Percentiles rank a stretch among this genome's conserved stretches.
Conservation (phyloP, 495 filamentous ascomycete species). For the Achaetomiella virescens region DNA sequence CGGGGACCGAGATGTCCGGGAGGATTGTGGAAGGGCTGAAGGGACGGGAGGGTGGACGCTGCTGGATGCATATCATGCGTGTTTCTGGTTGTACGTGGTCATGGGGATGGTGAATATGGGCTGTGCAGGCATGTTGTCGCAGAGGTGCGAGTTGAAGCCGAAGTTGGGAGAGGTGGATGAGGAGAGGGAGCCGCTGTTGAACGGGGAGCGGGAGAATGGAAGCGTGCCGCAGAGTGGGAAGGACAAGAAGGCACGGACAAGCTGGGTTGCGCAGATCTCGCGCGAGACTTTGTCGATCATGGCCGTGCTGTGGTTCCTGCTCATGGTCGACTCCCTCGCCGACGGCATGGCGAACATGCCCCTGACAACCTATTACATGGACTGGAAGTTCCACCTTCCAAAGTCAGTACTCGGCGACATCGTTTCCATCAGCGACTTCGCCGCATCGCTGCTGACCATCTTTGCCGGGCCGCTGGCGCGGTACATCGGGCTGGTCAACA, state of each 20-base stretch:
- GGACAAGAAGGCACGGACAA: not conserved
- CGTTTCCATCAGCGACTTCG: constrained; percentile 31
- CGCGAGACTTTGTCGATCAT: constrained; percentile 53
- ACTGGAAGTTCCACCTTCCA: constrained; percentile 62
- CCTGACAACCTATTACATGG: constrained; percentile 72
- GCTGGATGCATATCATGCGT: constrained; percentile 34
- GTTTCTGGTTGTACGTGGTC: constrained; percentile 33
- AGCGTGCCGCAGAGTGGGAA: not conserved
- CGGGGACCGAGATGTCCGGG: constrained; percentile 34
- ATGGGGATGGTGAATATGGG: constrained; percentile 35
- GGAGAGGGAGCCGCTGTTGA: constrained; percentile 14
- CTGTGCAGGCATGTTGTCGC: constrained; percentile 25
- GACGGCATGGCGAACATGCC: constrained; percentile 70
- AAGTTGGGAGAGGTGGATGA: constrained; percentile 6
- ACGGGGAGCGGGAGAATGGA: not conserved
- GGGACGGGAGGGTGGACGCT: constrained; percentile 28
- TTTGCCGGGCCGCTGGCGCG: constrained; percentile 70
- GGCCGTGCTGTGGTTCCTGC: constrained; percentile 64
- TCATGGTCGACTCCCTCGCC: constrained; percentile 72
- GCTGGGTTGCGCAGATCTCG: constrained; percentile 48
- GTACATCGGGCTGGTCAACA: constrained; percentile 67
- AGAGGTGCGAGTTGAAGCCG: constrained; percentile 32
- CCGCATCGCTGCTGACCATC: constrained; percentile 50
- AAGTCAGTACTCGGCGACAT: constrained; percentile 52
- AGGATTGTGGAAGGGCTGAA: constrained; percentile 32